These are phyloP conservation scores for Brassica balearica DNA, from an alignment of 441 rosid species.

Conservation along the genomic window DNA sequence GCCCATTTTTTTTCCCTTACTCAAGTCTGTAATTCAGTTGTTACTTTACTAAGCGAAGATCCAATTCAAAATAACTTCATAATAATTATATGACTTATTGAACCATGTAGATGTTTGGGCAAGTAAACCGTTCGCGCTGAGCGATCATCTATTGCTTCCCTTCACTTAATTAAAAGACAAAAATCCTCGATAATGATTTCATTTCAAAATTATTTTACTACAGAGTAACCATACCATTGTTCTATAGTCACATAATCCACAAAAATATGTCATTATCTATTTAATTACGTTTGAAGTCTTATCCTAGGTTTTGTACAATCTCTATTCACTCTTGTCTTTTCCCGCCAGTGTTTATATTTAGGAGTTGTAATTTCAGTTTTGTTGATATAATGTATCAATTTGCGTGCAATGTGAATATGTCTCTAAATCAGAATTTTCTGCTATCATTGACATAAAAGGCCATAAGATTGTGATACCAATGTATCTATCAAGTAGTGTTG, in stretches of 20 bases:
- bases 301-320: constrained; percentile 19
- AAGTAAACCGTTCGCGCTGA: background rate
- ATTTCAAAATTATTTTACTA: background rate
- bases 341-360: background rate
- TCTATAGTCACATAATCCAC: background rate
- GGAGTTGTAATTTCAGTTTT: background rate
- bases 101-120: background rate
- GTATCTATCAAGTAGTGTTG: constrained; percentile 19
- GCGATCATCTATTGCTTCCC: background rate
- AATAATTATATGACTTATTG: background rate
- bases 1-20: background rate
- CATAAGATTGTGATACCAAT: constrained; percentile 29
- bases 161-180: constrained; percentile 1
- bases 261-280: background rate
- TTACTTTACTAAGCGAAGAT: background rate
- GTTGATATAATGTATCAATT: constrained; percentile 4
- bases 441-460: constrained; percentile 15
- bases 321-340: constrained; percentile 6
- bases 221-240: background rate
- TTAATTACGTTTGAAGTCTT: background rate
- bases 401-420: constrained; percentile 3
- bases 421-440: constrained; percentile 8
- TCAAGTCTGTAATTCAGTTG: background rate
- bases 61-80: constrained; percentile 2
- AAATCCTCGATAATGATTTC: background rate